Evolutionary conservation across 2,329 filamentous ascomycete species (phyloP).

Genomic region (Venturia carpophila): DNA sequence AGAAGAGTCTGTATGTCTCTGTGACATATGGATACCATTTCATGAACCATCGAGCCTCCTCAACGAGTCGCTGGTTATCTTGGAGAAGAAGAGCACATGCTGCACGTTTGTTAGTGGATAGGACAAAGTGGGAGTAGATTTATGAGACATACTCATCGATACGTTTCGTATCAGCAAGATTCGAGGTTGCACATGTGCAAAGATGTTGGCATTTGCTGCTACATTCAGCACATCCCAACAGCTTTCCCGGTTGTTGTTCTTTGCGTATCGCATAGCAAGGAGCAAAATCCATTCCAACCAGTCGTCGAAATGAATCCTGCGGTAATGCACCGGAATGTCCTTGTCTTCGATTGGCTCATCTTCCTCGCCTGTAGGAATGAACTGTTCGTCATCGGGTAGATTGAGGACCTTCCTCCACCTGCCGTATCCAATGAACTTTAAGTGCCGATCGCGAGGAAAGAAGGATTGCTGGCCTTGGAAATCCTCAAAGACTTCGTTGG

Average conservation of each 20-base stretch:
- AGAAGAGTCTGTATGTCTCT: constrained; percentile 77
- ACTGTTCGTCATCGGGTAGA: constrained; percentile 32
- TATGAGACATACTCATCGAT: constrained; percentile 55
- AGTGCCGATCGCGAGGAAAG: constrained; percentile 13
- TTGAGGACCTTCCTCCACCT: constrained; percentile 20
- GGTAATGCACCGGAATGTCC: constrained; percentile 50
- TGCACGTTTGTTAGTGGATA: constrained; percentile 29
- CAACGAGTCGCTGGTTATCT: constrained; percentile 67
- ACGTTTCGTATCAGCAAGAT: constrained; percentile 67
- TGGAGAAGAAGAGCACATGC: constrained; percentile 75
- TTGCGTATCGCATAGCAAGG: constrained; percentile 70
- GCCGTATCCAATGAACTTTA: constrained; percentile 37
- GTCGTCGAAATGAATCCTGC: constrained; percentile 69
- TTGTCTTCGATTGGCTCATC: constrained; percentile 15
- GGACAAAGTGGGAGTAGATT: neutral
- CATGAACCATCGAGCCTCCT: constrained; percentile 75
- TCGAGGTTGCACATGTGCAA: constrained; percentile 60
- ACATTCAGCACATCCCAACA: constrained; percentile 75
- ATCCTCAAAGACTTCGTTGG: constrained; percentile 17
- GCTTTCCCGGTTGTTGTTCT: constrained; percentile 56
- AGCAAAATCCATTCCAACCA: constrained; percentile 91
- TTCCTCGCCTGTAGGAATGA: constrained; percentile 17
- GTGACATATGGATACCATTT: constrained; percentile 62
- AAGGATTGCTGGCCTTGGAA: constrained; percentile 14
- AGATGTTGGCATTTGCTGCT: constrained; percentile 73